These are phyloP conservation scores for Penicillium chermesinum DNA, from an alignment of 495 filamentous ascomycete genomes.

Conservation along the genomic window DNA sequence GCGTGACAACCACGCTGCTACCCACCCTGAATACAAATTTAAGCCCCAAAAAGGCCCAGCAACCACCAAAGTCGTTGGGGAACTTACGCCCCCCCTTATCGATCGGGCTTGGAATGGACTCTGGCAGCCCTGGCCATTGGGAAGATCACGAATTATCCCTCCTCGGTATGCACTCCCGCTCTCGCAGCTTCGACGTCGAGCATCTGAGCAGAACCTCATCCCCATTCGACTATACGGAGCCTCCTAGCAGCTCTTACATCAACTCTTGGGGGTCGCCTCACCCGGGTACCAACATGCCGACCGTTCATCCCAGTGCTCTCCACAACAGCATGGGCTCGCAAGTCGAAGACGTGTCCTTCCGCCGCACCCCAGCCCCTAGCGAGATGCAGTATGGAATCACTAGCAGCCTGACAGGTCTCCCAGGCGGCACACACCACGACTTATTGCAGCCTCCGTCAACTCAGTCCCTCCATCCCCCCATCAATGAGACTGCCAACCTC, in stretches of 20 bases:
- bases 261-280: conserved; percentile 41
- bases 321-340: conserved; percentile 18
- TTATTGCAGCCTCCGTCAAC: conserved; percentile 39
- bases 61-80: conserved; percentile 32
- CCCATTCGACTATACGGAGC: background rate
- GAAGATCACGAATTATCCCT: conserved; percentile 24
- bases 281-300: conserved; percentile 61
- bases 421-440: conserved; percentile 51
- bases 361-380: conserved; percentile 21
- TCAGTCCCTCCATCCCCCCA: conserved; percentile 13
- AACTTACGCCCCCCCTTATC: conserved; percentile 3
- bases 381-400: conserved; percentile 30
- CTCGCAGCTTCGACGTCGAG: conserved; percentile 25
- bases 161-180: conserved; percentile 20
- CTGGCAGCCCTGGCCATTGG: conserved; percentile 25
- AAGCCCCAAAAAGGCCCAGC: conserved; percentile 69
- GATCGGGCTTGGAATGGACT: conserved; percentile 7
- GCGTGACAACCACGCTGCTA: conserved; percentile 75
- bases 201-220: background rate
- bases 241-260: conserved; percentile 18
- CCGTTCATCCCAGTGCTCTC: conserved; percentile 36
- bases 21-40: conserved; percentile 94
- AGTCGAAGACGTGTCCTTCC: conserved; percentile 28
- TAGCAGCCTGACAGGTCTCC: conserved; percentile 43
- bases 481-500: conserved; percentile 26